Evolutionary conservation across 352 stramenopile genomes (phyloP), one percentile per base, ranked within the genome.

Genomic region (Pythium plurisporium): DNA sequence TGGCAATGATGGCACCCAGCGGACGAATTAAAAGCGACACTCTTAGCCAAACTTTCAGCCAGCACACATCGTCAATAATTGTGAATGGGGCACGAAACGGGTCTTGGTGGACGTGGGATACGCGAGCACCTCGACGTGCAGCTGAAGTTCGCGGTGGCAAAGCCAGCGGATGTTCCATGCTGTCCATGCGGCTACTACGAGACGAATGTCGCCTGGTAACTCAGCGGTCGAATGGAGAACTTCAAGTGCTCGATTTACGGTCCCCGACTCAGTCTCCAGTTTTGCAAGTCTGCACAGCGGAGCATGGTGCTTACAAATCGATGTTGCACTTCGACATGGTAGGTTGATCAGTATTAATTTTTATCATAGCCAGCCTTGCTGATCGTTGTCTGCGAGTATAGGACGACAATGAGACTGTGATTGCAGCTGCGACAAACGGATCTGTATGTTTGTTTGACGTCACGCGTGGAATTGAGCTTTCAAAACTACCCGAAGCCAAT

Each of bases 221-320:
- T 17, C 74, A 86, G 38, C 48, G 65, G 36, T 87, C 79, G 2
- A 67, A 76, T 40, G 71, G 73, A 2, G 63, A 76, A 17, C 63
- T 87, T 12, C 42, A 48, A 6, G 42, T 87, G 8, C 15, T 85
- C 22, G 79, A 89, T 56, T 45, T 82, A 11, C 75, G 79, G 4
- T 49, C 38, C 2, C 15, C n/a, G 15, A 10, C 19, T 4, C 33
- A 26, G 15, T 33, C 51, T 2, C 25, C 38, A 5, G 50, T 57
- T 12, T 40, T 22, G 1, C 20, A 15, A 11, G 2, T 61, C 3
- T 15, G 23, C n/a, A 34, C 14, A 17, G 59, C 43, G 12, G 27
- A 30, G 2, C 34, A 19, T 10, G 5, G 42, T 26, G 50, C 23
- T 2, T 60, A 61, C 51, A 30, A 25, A 26, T 43, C 58, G n/a